Base-by-base conservation (phyloP, 257 asterid genomes). In the Osmanthus fragrans region DNA sequence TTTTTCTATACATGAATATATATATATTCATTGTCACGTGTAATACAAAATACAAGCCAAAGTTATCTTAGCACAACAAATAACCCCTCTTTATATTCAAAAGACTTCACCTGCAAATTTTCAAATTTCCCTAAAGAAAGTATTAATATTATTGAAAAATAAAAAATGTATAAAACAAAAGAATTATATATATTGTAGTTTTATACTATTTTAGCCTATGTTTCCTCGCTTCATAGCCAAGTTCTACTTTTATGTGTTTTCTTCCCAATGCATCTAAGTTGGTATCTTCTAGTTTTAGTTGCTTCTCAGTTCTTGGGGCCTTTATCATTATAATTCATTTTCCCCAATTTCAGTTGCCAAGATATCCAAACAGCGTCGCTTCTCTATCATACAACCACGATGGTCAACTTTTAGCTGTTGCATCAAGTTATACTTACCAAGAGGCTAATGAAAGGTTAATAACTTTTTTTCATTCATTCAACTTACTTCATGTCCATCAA, bases 381-480 rank as follows among this genome's bases (percentile, higher is more conserved):
- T 91, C 97, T 1, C 71, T 95, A 86, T 92, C 97, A 56, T 95
- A 91, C 80, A 95, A 90, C 86, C 87, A 84, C 42, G 82, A 81
- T 27, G 99, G 97, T 49, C 80, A 81, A 73, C 81, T 95, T 45
- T 83, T 95, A 83, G 98, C 96, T 5, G 87, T 93, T 54, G 96
- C 98, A 80, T 90, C 96, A 70, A 86, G 96, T 84, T 77, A 80
- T 77, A 84, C 97, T 29, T 89, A 87, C 87, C 96, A 93, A 84
- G 97, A 95, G 84, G 93, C 92, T 47, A 84, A 81, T 56, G 93
- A 90, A 88, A 91, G 89, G 97, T 91, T 51, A 68, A 88, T 47
- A 65, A 47, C 23, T 70, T 54, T 58, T 42, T 74, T 80, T 54
- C 60, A 5, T 1, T 76, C 40, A 23, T 58, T 42, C 33, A 25